Evolutionary conservation across 164 flowering plant species (phyloP), one percentile per base, ranked within the genome.

Genomic region (Chimonanthus praecox): DNA sequence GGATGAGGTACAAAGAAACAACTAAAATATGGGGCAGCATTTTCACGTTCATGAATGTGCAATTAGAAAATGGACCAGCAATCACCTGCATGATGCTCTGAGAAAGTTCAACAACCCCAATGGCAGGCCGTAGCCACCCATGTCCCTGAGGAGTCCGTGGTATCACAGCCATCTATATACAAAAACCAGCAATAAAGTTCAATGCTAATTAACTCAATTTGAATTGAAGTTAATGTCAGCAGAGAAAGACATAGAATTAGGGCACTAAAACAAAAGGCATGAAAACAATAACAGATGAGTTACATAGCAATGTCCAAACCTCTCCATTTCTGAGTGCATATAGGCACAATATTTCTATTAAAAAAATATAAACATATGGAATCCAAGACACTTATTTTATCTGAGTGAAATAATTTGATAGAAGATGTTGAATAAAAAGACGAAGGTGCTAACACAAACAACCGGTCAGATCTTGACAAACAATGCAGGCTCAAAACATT

Each of bases 111-210:
- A 91, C 80, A 3, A 89, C 90, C 70, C 97, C 97, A 73, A 85
- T 73, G 44, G 94, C 94, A 77, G 97, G 97, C 79, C 97, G 87
- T 76, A 89, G 81, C 97, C 97, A 89, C 75, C 97, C 94, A 80
- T 89, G 90, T 47, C 96, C 92, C 71, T 85, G 88, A 72, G 90
- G 73, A 73, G 79, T 87, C 64, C 97, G 97, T 50, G 93, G 97
- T 74, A 92, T 73, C 72, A 89, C 78, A 69, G 99, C 96, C 97
- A 95, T 93, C 99, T 95, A 85, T 54, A 78, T 8, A 58, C 4
- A 60, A 20, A 63, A 8, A 47, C 16, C 33, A 62, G n/a, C 9
- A 21, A 72, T 33, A 33, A 33, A 33, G 33, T 33, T 33, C 5
- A 54, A 20, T 33, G 44, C 44, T 63, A 63, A 63, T 10, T 20